Base-by-base conservation (phyloP, 129 eudicot species). In the Tanacetum coccineum region DNA sequence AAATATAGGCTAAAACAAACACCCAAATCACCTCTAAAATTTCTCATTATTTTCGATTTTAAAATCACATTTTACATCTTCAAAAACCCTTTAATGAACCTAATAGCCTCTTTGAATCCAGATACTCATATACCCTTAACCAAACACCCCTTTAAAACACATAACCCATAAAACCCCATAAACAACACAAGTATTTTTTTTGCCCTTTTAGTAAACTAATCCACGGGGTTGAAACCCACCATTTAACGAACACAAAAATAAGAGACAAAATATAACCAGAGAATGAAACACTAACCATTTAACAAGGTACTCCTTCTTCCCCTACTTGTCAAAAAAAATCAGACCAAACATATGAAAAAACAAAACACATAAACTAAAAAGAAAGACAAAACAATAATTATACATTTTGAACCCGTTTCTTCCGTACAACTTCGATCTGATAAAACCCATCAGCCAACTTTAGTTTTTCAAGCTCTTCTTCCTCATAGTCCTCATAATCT, bases 361-460 rank as follows among this genome's bases (percentile, higher is more conserved):
- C 74, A 50, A 32, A 52, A 58, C 49, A 21, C n/a, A 74, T 2
- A 45, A 25, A 65, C 4, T 22, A 22, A 22, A n/a, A 22, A 22
- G 25, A 30, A 50, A 49, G 74, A n/a, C n/a, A n/a, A n/a, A n/a
- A n/a, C n/a, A n/a, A n/a, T n/a, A n/a, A n/a, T n/a, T 5, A 59
- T 13, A 90, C 97, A 96, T 91, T 87, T 14, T 84, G 80, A 21
- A 78, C 68, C 50, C 97, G 76, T 69, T 62, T 87, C 68, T 72
- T 81, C 8, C 94, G 78, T 0, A 91, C 83, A 45, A 86, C 73
- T 61, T 91, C 97, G 32, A 91, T 76, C 79, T 85, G 94, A 48
- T 67, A 91, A 55, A 59, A 91, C 4, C 96, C 96, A 47, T 91
- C 94, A 18, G 96, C 90, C 13, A 91, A 87, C 80, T 87, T 81